Conservation (phyloP, 495 filamentous ascomycete genomes). For the Annulohypoxylon stygium region DNA sequence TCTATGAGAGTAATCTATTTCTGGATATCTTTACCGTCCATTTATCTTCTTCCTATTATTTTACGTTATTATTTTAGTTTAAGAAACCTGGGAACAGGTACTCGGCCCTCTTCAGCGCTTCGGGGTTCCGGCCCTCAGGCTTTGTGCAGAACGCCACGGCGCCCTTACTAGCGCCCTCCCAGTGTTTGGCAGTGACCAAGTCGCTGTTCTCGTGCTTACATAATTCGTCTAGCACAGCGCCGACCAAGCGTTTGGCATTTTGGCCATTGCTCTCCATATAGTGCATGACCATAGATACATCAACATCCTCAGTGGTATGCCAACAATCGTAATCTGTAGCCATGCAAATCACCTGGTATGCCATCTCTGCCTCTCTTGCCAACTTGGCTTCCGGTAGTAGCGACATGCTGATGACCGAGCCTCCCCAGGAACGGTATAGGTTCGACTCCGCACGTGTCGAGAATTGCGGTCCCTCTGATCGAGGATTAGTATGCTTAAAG, state of each 20-base stretch:
- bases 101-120: slow-evolving; percentile 76
- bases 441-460: slow-evolving; percentile 95
- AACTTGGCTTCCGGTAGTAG: slow-evolving; percentile 96
- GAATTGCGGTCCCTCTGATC: slow-evolving; percentile 90
- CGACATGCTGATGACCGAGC: slow-evolving; percentile 96
- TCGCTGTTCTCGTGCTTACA: slow-evolving; percentile 78
- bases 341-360: slow-evolving; percentile 99
- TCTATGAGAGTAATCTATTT: slow-evolving; percentile 28
- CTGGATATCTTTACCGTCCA: slow-evolving; percentile 20
- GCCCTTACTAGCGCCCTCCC: slow-evolving; percentile 71
- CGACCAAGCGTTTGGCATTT: slow-evolving; percentile 88
- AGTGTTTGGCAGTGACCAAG: slow-evolving; percentile 83
- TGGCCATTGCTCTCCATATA: slow-evolving; percentile 92
- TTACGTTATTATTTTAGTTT: slow-evolving; percentile 40
- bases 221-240: slow-evolving; percentile 87
- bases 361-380: slow-evolving; percentile 94
- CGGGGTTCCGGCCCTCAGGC: slow-evolving; percentile 69
- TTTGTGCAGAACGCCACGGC: slow-evolving; percentile 82
- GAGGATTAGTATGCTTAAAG: not conserved
- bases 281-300: slow-evolving; percentile 96
- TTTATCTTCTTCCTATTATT: slow-evolving; percentile 16
- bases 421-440: slow-evolving; percentile 93
- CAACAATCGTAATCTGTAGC: slow-evolving; percentile 99
- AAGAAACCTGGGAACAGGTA: slow-evolving; percentile 81
- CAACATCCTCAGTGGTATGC: slow-evolving; percentile 81